Evolutionary conservation across 495 filamentous ascomycete genomes (phyloP), one percentile per base, ranked within the genome.

Genomic region (Podospora didyma): DNA sequence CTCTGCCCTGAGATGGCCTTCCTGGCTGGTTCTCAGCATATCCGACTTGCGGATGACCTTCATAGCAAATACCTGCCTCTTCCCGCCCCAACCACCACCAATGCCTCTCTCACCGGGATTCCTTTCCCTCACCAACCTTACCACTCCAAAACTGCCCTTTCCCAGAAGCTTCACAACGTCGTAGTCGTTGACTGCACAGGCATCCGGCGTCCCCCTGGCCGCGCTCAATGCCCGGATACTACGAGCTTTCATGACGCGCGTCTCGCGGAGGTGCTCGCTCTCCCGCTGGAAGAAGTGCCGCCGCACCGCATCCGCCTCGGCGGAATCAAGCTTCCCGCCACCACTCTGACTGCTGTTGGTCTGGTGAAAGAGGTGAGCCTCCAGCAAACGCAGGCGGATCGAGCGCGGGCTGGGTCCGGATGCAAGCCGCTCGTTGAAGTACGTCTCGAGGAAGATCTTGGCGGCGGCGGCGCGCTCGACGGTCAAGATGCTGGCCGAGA

Each of bases 81-180:
- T 74, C 28, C 54, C 48, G 11, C 45, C 58, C 1, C 39, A 16
- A 17, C 12, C 6, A 17, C 39, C n/a, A 17, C 39, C 34, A 16
- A 7, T 37, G 34, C 34, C 34, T 7, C 2, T 37, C 9, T 37
- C 9, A 37, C 16, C 34, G 9, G 9, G 34, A n/a, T 59, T 55
- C 7, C 78, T 85, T 66, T 93, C 87, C 17, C 82, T 84, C 7
- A 96, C 92, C 22, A 97, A 78, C 46, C 87, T 80, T 7, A 97
- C 93, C 52, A 96, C 86, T 2, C 93, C 93, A 73, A 96, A 97
- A 62, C 92, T 96, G 14, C 93, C 93, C 69, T 92, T 95, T 0
- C 93, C 93, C n/a, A 97, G 79, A n/a, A 91, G 76, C 60, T 88
- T 88, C 37, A 96, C 73, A 17, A 85, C 73, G 60, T 96, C 89